These are phyloP conservation scores for Cryoendolithus antarcticus DNA, from an alignment of 2,329 filamentous ascomycete genomes.

Conservation along the genomic window DNA sequence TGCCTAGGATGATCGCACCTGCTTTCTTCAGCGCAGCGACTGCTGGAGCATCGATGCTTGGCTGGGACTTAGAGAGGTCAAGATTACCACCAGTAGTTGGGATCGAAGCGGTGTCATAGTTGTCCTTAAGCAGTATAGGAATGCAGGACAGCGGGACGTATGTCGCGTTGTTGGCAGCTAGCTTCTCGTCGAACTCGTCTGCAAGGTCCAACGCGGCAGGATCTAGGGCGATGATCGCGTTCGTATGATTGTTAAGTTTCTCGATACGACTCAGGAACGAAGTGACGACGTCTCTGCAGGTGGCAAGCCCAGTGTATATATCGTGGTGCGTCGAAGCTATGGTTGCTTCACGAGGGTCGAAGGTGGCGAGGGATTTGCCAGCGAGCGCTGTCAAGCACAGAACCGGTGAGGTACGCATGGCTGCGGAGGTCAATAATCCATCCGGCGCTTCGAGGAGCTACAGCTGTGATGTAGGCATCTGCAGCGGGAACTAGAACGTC, in stretches of 20 bases:
- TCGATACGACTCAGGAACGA: constrained; percentile 47
- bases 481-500: too few species aligned
- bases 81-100: constrained; percentile 46
- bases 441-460: too few species aligned
- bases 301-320: constrained; percentile 40
- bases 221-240: constrained; percentile 45
- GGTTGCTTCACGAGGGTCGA: constrained; percentile 47
- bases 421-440: too few species aligned
- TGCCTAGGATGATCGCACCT: constrained; percentile 23
- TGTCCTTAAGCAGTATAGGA: constrained; percentile 53
- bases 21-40: constrained; percentile 20
- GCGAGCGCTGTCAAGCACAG: too few species aligned
- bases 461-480: too few species aligned
- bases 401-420: too few species aligned
- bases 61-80: constrained; percentile 37
- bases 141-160: constrained; percentile 45
- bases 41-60: constrained; percentile 23
- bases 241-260: constrained; percentile 43
- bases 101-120: constrained; percentile 44
- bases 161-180: constrained; percentile 37
- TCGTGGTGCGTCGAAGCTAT: constrained; percentile 45
- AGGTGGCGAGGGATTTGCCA: constrained; percentile 8
- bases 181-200: constrained; percentile 35
- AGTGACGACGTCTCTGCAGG: constrained; percentile 43
- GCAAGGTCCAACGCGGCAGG: constrained; percentile 37